Percentiles rank a stretch among this genome's conserved stretches.
These are phyloP conservation scores for Eimeria necatrix DNA, from an alignment of 169 alveolate species.

Conservation along the genomic window DNA sequence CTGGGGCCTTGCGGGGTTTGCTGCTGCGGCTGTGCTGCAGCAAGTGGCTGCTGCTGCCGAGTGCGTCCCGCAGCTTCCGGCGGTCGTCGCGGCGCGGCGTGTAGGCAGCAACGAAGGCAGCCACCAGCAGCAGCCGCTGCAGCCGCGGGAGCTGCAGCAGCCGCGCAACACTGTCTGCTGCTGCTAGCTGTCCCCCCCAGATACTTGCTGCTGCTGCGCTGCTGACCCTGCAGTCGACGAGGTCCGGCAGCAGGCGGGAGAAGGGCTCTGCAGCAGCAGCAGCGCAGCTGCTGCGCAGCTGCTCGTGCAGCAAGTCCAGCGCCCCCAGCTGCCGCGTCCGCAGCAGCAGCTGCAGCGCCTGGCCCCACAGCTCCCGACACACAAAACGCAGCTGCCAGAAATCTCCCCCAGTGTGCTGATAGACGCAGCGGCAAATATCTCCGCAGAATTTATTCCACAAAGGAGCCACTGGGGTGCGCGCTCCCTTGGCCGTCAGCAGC, in stretches of 20 bases:
- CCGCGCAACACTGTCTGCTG: conserved; percentile 71
- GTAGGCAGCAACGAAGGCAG: conserved; percentile 71
- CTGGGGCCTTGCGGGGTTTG: not conserved
- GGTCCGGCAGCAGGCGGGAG: conserved; percentile 66
- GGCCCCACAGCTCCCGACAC: conserved; percentile 70
- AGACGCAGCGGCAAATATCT: conserved; percentile 2
- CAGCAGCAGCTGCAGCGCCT: conserved; percentile 72
- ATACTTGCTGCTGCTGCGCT: conserved; percentile 3
- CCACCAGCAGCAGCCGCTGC: conserved; percentile 70
- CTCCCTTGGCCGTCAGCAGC: not conserved
- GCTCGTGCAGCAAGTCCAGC: conserved; percentile 18
- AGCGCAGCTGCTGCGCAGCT: conserved; percentile 42
- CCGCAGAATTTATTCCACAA: conserved; percentile 28
- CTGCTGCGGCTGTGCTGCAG: conserved; percentile 23
- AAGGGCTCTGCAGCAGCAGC: conserved; percentile 70
- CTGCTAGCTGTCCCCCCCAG: conserved; percentile 69
- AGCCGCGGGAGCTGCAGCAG: conserved; percentile 75
- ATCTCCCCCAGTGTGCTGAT: conserved; percentile 32
- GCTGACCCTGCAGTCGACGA: conserved; percentile 36
- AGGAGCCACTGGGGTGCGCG: not conserved
- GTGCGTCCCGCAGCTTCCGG: conserved; percentile 10
- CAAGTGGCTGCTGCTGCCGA: conserved; percentile 52
- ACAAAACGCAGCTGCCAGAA: conserved; percentile 68
- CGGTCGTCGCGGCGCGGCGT: conserved; percentile 39
- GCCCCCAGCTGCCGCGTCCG: conserved; percentile 17